Percentiles rank a stretch among this genome's conserved stretches.
Evolutionary conservation across 805 yeast genomes (phyloP).

Genomic region (Debaryomyces prosopidis): DNA sequence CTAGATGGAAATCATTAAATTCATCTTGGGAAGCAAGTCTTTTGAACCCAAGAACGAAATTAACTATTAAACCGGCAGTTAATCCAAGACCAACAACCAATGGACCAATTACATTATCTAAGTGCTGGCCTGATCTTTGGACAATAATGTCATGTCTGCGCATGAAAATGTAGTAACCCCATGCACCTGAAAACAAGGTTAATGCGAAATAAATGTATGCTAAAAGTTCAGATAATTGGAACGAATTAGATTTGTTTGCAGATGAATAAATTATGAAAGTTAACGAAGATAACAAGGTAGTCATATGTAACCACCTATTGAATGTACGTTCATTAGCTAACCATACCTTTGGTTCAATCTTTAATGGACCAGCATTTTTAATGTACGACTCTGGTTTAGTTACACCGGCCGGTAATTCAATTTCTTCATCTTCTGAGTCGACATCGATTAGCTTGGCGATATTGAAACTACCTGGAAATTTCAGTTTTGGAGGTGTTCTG

Average conservation of each 20-base stretch:
- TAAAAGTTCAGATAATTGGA: slow-evolving; percentile 60
- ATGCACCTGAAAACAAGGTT: slow-evolving; percentile 78
- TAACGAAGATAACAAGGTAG: slow-evolving; percentile 77
- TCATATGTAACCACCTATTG: slow-evolving; percentile 91
- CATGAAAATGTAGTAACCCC: slow-evolving; percentile 85
- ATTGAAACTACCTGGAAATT: slow-evolving; percentile 32
- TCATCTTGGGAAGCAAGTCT: slow-evolving; percentile 9
- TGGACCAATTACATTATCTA: slow-evolving; percentile 92
- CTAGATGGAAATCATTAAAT: slow-evolving; percentile 11
- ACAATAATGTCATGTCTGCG: slow-evolving; percentile 70
- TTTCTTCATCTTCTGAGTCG: slow-evolving; percentile 82
- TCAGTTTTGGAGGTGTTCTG: slow-evolving; percentile 20
- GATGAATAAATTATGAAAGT: slow-evolving; percentile 84
- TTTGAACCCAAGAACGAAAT: slow-evolving; percentile 65
- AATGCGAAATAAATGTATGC: slow-evolving; percentile 81
- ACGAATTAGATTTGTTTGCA: slow-evolving; percentile 64
- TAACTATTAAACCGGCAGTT: slow-evolving; percentile 62
- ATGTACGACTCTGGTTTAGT: slow-evolving; percentile 74
- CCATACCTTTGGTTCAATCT: slow-evolving; percentile 98
- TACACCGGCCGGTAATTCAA: slow-evolving; percentile 87
- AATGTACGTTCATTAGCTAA: slow-evolving; percentile 97
- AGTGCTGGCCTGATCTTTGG: slow-evolving; percentile 80
- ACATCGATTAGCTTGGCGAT: slow-evolving; percentile 52
- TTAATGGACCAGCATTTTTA: slow-evolving; percentile 87
- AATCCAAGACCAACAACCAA: slow-evolving; percentile 72